Conservation (phyloP, 257 asterid species). For the Craterostigma plantagineum region DNA sequence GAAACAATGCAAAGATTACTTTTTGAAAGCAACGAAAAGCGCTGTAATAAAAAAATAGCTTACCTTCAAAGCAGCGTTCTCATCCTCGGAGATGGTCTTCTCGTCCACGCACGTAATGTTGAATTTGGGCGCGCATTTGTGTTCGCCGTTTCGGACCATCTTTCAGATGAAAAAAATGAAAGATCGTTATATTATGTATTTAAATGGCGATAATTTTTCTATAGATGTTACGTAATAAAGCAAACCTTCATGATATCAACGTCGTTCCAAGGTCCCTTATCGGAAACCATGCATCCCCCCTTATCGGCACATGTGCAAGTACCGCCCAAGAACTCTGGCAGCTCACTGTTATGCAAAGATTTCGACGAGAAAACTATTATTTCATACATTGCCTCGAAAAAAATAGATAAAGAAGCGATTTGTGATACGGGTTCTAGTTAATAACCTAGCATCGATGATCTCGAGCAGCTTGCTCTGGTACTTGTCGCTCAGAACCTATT, state of each 20-base stretch:
- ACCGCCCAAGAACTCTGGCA: constrained; percentile 93
- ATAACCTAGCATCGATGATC: constrained; percentile 72
- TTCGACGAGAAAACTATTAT: not conserved
- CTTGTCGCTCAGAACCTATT: constrained; percentile 80
- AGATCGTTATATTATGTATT: too few species aligned
- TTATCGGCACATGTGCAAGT: constrained; percentile 76
- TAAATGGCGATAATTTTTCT: too few species aligned
- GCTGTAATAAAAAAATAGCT: not conserved
- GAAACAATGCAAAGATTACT: not conserved
- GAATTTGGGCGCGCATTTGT: constrained; percentile 48
- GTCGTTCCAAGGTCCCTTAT: constrained; percentile 97
- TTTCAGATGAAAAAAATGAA: constrained; percentile 15
- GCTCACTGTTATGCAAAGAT: constrained; percentile 65
- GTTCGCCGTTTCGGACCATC: constrained; percentile 82
- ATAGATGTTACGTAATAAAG: not conserved
- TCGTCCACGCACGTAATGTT: constrained; percentile 32
- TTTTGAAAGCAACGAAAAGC: not conserved
- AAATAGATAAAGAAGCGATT: not conserved
- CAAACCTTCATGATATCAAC: constrained; percentile 72
- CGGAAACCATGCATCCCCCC: constrained; percentile 87
- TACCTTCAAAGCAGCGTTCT: constrained; percentile 20
- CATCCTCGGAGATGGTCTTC: constrained; percentile 61
- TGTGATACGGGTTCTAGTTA: not conserved
- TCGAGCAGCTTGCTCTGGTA: constrained; percentile 91
- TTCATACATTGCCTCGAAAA: not conserved